These are phyloP conservation scores for Chaetomium sp. DNA, from an alignment of 2,329 filamentous ascomycete species.

Conservation along the genomic window DNA sequence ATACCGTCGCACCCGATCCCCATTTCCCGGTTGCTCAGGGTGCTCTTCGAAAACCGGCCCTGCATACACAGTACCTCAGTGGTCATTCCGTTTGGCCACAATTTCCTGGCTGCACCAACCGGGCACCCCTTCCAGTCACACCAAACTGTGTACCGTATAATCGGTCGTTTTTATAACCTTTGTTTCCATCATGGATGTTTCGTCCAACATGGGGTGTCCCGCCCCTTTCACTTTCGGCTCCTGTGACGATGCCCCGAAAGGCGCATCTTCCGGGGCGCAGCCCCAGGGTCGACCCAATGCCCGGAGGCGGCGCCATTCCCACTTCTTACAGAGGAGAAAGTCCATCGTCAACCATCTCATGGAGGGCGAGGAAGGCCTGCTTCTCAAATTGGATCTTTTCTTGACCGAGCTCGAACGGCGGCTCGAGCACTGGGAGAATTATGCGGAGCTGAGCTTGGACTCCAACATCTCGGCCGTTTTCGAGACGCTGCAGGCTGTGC, in stretches of 20 bases:
- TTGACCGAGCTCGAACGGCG: conserved; percentile 83
- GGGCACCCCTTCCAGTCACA: background rate
- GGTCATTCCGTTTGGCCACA: background rate
- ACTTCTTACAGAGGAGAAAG: conserved; percentile 58
- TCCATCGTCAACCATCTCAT: conserved; percentile 63
- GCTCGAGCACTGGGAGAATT: conserved; percentile 84
- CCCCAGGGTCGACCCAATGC: conserved; percentile 36
- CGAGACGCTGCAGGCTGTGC: conserved; percentile 80
- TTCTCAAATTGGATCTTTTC: conserved; percentile 72
- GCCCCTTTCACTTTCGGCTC: conserved; percentile 31
- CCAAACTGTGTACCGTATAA: background rate
- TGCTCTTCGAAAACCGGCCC: background rate
- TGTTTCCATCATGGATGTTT: conserved; percentile 29
- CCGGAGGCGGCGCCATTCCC: conserved; percentile 57
- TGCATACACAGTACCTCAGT: background rate
- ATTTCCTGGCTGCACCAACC: background rate
- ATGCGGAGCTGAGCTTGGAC: conserved; percentile 82
- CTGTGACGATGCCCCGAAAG: conserved; percentile 41
- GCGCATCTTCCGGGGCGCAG: conserved; percentile 47
- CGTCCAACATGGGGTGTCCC: conserved; percentile 33
- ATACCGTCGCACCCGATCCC: conserved; percentile 2
- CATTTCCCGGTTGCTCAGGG: background rate
- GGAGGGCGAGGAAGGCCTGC: conserved; percentile 63
- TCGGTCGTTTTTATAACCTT: background rate
- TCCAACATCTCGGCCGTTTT: conserved; percentile 83